Percentiles rank a stretch among this genome's conserved stretches.
Evolutionary conservation across 257 asterid species (phyloP).

Genomic region (Mentha longifolia): DNA sequence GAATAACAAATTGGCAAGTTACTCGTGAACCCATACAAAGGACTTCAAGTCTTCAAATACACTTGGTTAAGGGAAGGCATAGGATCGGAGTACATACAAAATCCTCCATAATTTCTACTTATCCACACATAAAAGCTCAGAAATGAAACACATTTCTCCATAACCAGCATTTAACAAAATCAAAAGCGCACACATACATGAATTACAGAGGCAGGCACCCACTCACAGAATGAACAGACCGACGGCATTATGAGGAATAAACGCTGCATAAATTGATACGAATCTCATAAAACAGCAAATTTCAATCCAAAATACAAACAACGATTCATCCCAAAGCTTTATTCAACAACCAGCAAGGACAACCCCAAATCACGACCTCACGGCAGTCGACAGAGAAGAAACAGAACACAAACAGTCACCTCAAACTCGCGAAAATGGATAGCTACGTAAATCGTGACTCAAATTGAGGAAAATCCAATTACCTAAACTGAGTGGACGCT

Average conservation of each 20-base stretch:
- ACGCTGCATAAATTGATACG: not conserved
- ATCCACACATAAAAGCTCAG: not conserved
- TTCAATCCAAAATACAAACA: not conserved
- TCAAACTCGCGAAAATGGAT: too few relatives aligned
- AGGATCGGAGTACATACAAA: too few relatives aligned
- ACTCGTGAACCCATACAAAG: too few relatives aligned
- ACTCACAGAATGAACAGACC: not conserved
- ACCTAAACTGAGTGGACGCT: slow-evolving; percentile 58
- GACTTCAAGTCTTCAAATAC: too few relatives aligned
- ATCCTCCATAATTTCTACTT: too few relatives aligned
- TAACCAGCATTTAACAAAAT: not conserved
- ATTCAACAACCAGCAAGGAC: too few relatives aligned
- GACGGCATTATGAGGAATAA: not conserved
- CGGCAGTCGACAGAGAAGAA: not conserved
- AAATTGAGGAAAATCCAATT: slow-evolving; percentile 12
- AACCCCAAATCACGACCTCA: not conserved
- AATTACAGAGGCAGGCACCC: not conserved
- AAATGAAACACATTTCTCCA: not conserved
- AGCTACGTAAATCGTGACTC: not conserved
- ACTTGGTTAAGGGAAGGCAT: too few relatives aligned
- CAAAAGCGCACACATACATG: not conserved
- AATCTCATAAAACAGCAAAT: not conserved
- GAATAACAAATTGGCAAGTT: too few relatives aligned
- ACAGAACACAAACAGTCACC: too few relatives aligned
- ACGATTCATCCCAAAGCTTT: not conserved